phyloP scores from a whole-genome alignment of 768 basidiomycete species.

The Ramaria rubella region DNA sequence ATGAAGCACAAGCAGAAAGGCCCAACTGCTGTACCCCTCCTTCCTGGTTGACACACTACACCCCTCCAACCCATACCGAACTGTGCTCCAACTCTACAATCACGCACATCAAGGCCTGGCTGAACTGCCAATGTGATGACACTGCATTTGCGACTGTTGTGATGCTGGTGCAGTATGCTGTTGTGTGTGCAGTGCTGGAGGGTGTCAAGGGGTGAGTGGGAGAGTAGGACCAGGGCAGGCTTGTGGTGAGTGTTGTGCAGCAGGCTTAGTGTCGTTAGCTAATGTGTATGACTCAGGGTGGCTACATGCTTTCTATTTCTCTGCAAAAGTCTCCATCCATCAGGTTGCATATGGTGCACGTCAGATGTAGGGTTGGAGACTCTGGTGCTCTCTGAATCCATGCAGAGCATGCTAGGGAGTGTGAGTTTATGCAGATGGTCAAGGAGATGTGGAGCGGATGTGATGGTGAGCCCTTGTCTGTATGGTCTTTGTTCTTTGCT shows the following conservation, averaged over 20 bases:
- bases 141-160: constrained; percentile 81
- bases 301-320: no score
- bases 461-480: constrained; percentile 46
- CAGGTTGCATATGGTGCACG: constrained; percentile 1
- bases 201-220: constrained; percentile 73
- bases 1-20: no score
- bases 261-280: no score
- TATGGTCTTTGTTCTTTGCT: neutral
- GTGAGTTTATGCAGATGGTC: constrained; percentile 56
- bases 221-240: constrained; percentile 73
- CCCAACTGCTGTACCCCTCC: neutral
- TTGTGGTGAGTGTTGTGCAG: constrained; percentile 67
- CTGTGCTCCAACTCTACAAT: constrained; percentile 1
- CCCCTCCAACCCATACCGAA: constrained; percentile 9
- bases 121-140: constrained; percentile 49
- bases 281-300: no score
- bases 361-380: constrained; percentile 7
- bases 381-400: constrained; percentile 80
- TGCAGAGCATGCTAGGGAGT: constrained; percentile 65
- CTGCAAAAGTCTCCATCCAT: constrained; percentile 4
- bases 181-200: constrained; percentile 65
- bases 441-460: constrained; percentile 86
- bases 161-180: constrained; percentile 83
- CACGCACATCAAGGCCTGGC: constrained; percentile 8
- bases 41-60: constrained; percentile 10